Evolutionary conservation across 805 yeast genomes (phyloP).

Genomic region (Candida oleophila): DNA sequence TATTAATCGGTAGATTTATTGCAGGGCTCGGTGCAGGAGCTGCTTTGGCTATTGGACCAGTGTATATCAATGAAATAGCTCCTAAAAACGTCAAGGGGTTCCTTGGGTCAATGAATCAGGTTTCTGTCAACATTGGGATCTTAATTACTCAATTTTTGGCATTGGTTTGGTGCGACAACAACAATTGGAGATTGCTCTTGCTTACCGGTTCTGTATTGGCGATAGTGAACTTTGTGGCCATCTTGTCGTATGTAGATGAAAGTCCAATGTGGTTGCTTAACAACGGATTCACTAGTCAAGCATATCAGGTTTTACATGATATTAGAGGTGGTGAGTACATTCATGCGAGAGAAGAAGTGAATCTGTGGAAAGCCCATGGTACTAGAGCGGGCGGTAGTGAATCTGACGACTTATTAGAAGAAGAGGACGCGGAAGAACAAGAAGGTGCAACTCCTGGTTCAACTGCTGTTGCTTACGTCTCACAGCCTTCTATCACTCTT

Average conservation of each 20-base stretch:
- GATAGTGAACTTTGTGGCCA: slow-evolving; percentile 41
- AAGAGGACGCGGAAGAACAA: slow-evolving; percentile 11
- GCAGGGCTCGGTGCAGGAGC: slow-evolving; percentile 88
- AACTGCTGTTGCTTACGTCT: background rate
- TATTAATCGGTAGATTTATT: slow-evolving; percentile 69
- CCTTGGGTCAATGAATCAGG: slow-evolving; percentile 88
- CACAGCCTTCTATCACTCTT: slow-evolving; percentile 20
- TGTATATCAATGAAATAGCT: slow-evolving; percentile 76
- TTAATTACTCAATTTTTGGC: slow-evolving; percentile 77
- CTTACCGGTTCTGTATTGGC: slow-evolving; percentile 61
- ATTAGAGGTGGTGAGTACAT: slow-evolving; percentile 41
- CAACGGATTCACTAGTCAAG: slow-evolving; percentile 45
- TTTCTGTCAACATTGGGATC: slow-evolving; percentile 82
- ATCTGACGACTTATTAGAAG: slow-evolving; percentile 10
- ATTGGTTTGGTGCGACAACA: slow-evolving; percentile 59
- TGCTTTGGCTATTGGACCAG: slow-evolving; percentile 80
- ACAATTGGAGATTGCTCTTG: slow-evolving; percentile 72
- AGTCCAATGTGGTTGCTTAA: slow-evolving; percentile 80
- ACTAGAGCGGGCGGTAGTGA: slow-evolving; percentile 6
- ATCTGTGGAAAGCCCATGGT: slow-evolving; percentile 27
- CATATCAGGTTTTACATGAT: slow-evolving; percentile 33
- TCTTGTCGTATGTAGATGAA: slow-evolving; percentile 52
- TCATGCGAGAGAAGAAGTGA: slow-evolving; percentile 34
- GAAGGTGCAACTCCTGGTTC: slow-evolving; percentile 10
- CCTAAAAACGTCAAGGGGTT: slow-evolving; percentile 70